Evolutionary conservation across 768 basidiomycete species (phyloP).

Genomic region (Panus rudis): DNA sequence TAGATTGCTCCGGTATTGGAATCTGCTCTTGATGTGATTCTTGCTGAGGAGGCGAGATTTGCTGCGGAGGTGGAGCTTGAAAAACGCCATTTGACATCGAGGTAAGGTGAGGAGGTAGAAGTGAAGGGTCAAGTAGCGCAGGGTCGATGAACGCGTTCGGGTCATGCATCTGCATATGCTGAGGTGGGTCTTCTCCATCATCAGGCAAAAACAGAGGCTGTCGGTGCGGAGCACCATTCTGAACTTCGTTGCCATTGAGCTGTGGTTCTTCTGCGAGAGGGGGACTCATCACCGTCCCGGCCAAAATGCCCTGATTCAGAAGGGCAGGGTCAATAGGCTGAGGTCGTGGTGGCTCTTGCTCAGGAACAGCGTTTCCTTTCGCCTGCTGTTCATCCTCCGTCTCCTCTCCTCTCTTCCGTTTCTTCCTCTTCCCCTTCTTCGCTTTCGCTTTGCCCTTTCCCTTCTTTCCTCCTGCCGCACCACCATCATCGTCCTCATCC

Average conservation of each 20-base stretch:
- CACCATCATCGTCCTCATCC: slow-evolving; percentile 21
- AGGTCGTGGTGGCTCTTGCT: slow-evolving; percentile 20
- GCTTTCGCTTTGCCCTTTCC: slow-evolving; percentile 25
- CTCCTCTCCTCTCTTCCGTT: slow-evolving; percentile 34
- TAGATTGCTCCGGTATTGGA: too few species aligned
- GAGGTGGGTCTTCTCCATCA: slow-evolving; percentile 29
- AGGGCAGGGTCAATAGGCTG: slow-evolving; percentile 46
- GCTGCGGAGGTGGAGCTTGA: too few species aligned
- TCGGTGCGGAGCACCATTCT: neutral
- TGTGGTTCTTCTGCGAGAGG: slow-evolving; percentile 17
- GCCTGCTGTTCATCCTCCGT: slow-evolving; percentile 30
- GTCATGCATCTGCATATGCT: slow-evolving; percentile 5
- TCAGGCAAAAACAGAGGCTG: slow-evolving; percentile 29
- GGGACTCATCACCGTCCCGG: slow-evolving; percentile 49
- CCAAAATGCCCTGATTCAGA: slow-evolving; percentile 62
- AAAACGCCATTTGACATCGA: too few species aligned
- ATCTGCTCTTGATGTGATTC: too few species aligned
- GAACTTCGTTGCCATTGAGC: slow-evolving; percentile 3
- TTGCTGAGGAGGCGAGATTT: too few species aligned
- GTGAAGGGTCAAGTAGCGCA: slow-evolving; percentile 31
- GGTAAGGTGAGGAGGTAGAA: slow-evolving; percentile 4
- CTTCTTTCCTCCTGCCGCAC: slow-evolving; percentile 20
- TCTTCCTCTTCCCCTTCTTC: slow-evolving; percentile 31
- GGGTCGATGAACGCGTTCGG: slow-evolving; percentile 50
- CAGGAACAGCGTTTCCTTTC: slow-evolving; percentile 9